A percentile compares a stretch with the other conserved stretches of the same genome.
These are phyloP conservation scores for Suillus subaureus DNA, from an alignment of 768 basidiomycete species.

Conservation along the genomic window DNA sequence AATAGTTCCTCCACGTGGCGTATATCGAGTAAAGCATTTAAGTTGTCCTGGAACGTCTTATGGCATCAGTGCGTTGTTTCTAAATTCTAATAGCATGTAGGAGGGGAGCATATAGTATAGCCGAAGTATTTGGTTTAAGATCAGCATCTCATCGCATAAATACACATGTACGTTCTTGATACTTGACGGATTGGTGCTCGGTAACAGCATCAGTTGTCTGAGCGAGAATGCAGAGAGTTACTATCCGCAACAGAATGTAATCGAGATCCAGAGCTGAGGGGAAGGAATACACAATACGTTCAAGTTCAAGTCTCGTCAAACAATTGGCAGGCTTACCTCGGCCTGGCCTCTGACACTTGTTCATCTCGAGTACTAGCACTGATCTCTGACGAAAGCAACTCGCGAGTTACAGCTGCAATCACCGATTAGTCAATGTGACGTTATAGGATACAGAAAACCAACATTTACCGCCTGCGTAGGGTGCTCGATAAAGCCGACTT, in stretches of 20 bases:
- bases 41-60: neutral
- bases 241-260: neutral
- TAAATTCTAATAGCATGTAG: neutral
- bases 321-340: neutral
- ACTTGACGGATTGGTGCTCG: neutral
- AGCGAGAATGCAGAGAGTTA: neutral
- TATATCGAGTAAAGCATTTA: neutral
- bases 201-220: neutral
- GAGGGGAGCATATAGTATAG: neutral
- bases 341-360: neutral
- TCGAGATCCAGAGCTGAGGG: neutral
- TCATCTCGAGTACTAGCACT: neutral
- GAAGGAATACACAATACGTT: neutral
- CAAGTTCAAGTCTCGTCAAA: neutral
- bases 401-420: neutral
- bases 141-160: neutral
- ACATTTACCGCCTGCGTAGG: slow-evolving; percentile 3
- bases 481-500: neutral
- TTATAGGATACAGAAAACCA: neutral
- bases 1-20: neutral
- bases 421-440: neutral
- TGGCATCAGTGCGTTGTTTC: neutral
- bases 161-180: neutral
- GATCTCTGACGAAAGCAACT: neutral
- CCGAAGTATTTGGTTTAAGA: neutral